A percentile compares a stretch with the other conserved stretches of the same genome.
These are phyloP conservation scores for Metarhizium brunneum DNA, from an alignment of 2,329 filamentous ascomycete species.

Conservation along the genomic window DNA sequence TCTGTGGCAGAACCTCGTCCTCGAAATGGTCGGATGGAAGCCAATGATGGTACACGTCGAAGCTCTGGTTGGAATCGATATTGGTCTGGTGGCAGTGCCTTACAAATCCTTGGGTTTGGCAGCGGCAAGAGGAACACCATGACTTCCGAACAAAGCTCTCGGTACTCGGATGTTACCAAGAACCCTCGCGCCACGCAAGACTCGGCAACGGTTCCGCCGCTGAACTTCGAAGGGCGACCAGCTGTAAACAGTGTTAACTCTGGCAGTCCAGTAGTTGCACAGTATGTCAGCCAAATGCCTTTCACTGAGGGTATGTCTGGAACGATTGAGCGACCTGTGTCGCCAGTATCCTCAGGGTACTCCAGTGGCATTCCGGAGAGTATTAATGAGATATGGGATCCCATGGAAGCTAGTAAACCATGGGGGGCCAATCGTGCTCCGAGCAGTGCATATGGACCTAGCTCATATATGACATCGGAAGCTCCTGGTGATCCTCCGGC, in stretches of 20 bases:
- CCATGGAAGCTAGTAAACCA: conserved; percentile 31
- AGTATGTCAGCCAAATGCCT: conserved; percentile 42
- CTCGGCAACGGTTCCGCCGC: conserved; percentile 61
- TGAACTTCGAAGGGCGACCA: conserved; percentile 54
- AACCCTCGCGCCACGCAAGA: conserved; percentile 46
- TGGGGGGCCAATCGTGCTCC: conserved; percentile 43
- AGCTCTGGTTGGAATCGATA: conserved; percentile 72
- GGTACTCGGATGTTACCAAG: conserved; percentile 35
- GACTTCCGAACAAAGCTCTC: conserved; percentile 46
- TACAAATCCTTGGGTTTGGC: conserved; percentile 56
- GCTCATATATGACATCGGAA: conserved; percentile 29
- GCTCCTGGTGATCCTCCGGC: conserved; percentile 24
- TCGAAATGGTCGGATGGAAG: conserved; percentile 21
- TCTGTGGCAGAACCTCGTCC: conserved; percentile 25
- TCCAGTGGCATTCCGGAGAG: conserved; percentile 59
- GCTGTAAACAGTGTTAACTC: conserved; percentile 58
- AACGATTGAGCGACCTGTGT: conserved; percentile 49
- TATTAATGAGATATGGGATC: conserved; percentile 47
- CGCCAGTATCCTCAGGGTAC: conserved; percentile 43
- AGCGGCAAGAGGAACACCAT: conserved; percentile 38
- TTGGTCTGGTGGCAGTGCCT: conserved; percentile 63
- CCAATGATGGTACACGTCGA: conserved; percentile 39
- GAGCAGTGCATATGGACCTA: conserved; percentile 42
- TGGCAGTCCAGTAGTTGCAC: conserved; percentile 59
- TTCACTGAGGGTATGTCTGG: conserved; percentile 50